Base-by-base conservation (phyloP, 2,329 filamentous ascomycete genomes). In the Exophiala lecanii-corni region DNA sequence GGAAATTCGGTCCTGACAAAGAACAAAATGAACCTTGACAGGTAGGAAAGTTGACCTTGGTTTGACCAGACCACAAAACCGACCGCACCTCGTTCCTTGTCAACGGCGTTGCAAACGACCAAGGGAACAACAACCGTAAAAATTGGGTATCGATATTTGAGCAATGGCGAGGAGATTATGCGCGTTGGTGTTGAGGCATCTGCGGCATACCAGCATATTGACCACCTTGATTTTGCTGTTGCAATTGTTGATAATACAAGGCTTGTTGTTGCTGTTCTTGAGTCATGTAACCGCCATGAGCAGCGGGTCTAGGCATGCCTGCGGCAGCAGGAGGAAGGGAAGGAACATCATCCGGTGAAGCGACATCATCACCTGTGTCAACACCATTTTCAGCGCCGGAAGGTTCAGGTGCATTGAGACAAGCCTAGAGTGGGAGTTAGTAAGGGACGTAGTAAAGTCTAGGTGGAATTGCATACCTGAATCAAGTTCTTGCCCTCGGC, bases 401-500 rank as follows among this genome's bases (percentile, higher is more conserved):
- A 17, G 91, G 89, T 66, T 98, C 92, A 31, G 92, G 92, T 15
- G 92, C 92, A 66, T 98, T 98, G 49, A 98, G 71, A 64, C 92
- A 98, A 39, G 92, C 89, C 91, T 97, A 20, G 41, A 36, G n/a
- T n/a, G n/a, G n/a, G n/a, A n/a, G n/a, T n/a, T n/a, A n/a, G n/a
- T n/a, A n/a, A n/a, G n/a, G n/a, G n/a, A n/a, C n/a, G n/a, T n/a
- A n/a, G n/a, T n/a, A n/a, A n/a, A n/a, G n/a, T n/a, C 26, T 19
- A 3, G 25, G 12, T 7, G 28, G 26, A 13, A 16, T 26, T 25
- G 59, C 80, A 54, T 79, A 96, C 92, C 82, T 98, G 92, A 57
- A 98, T 97, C 55, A 98, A 74, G 66, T 98, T 98, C 79, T 98
- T 98, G 72, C 92, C 92, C 71, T 97, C 92, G 13, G 92, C 85